Base-by-base conservation (phyloP, 768 basidiomycete genomes). In the Boletus sensibilis region DNA sequence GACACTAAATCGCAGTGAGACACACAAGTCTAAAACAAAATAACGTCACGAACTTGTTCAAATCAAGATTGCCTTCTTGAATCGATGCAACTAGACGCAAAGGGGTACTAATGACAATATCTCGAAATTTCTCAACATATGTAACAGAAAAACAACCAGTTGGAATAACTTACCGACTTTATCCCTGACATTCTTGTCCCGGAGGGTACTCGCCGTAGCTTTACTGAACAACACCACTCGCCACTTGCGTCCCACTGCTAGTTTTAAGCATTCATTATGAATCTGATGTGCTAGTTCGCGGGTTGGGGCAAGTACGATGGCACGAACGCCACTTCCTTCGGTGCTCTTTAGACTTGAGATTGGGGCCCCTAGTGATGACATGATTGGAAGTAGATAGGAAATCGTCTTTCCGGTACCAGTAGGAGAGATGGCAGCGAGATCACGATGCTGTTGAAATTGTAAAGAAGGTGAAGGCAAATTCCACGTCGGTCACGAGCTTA, bases 381-480 rank as follows among this genome's bases (percentile, higher is more conserved):
- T 81, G 23, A 93, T 78, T 0, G 97, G 95, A 16, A 97, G 74
- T 14, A 97, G 78, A 72, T 98, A 99, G 0, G 94, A 84, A 7
- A 98, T 78, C 1, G 97, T 99, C 77, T 99, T 99, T 57, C 97
- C 97, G 11, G 92, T 95, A 48, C 97, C 97, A 6, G 97, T 99
- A 0, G 97, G 97, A 1, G 97, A 97, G 20, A 98, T 90, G 29
- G 95, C 96, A 51, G 91, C 87, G 23, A 97, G 78, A 72, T 99
- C 96, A 55, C 91, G 85, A 58, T 77, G 78, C 92, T 92, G 56
- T 29, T 23, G 39, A 44, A 13, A 35, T 27, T 21, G 49, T 52
- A 21, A 61, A 20, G 8, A 39, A 31, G 23, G 9, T 21, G 11
- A 12, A 50, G 13, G 1, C 25, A 50, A 25, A 56, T 64, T 29